A percentile compares a stretch with the other conserved stretches of the same genome.
Evolutionary conservation across 2,329 filamentous ascomycete species (phyloP).

Genomic region (Diatrype stigma): DNA sequence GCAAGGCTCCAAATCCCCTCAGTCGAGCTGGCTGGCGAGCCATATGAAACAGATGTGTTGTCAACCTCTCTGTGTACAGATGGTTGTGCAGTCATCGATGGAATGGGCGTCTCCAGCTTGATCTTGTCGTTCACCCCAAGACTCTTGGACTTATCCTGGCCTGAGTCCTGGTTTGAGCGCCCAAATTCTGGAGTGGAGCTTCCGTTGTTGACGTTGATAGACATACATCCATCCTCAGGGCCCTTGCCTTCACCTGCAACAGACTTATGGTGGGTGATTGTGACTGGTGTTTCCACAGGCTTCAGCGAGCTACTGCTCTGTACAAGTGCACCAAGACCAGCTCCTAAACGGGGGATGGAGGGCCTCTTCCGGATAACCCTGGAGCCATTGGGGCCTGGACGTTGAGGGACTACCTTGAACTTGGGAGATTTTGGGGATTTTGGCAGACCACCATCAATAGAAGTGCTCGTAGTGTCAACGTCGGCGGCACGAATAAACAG

Average conservation of each 20-base stretch:
- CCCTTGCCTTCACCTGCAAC: neutral
- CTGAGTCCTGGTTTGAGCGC: too few relatives aligned
- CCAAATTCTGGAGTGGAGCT: too few relatives aligned
- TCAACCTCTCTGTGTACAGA: neutral
- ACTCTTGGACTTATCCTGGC: too few relatives aligned
- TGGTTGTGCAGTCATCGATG: neutral
- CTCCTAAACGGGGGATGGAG: constrained; percentile 19
- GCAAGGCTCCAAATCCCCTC: neutral
- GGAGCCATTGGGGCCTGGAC: constrained; percentile 17
- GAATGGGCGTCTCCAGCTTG: neutral
- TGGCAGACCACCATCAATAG: neutral
- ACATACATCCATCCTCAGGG: too few relatives aligned
- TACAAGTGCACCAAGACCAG: constrained; percentile 13
- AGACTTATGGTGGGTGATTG: neutral
- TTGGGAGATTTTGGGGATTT: neutral
- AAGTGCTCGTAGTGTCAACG: neutral
- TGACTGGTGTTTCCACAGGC: neutral
- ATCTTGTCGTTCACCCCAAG: neutral
- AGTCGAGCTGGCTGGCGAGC: neutral
- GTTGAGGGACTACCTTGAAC: constrained; percentile 14
- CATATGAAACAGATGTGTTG: neutral
- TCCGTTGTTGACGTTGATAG: too few relatives aligned
- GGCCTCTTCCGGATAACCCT: constrained; percentile 13
- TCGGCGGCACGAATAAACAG: neutral
- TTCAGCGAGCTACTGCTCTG: neutral